Evolutionary conservation across 2,329 filamentous ascomycete genomes (phyloP).

Genomic region (Parascedosporium putredinis): DNA sequence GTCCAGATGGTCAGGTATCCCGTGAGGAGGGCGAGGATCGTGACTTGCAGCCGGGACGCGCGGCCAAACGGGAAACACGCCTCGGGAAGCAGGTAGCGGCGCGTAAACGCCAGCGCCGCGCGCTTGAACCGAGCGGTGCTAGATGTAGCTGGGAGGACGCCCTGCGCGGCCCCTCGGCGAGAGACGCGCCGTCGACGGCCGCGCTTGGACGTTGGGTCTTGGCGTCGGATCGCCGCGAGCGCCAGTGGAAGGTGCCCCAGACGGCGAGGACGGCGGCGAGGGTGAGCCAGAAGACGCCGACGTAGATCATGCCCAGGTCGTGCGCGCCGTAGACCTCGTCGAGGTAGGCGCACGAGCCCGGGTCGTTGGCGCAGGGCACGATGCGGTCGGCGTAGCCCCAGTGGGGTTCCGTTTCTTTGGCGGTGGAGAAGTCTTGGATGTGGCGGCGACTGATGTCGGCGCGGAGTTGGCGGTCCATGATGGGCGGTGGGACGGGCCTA

Average conservation of each 20-base stretch:
- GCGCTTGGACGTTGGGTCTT: background rate
- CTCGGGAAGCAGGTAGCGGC: constrained; percentile 52
- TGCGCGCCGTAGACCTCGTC: constrained; percentile 40
- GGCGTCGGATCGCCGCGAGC: background rate
- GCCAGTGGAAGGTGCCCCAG: constrained; percentile 24
- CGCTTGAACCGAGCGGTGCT: constrained; percentile 20
- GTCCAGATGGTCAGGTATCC: constrained; percentile 58
- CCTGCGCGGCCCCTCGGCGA: constrained; percentile 15
- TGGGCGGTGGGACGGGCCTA: background rate
- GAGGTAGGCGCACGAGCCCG: constrained; percentile 38
- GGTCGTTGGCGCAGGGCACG: constrained; percentile 34
- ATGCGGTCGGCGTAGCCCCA: constrained; percentile 38
- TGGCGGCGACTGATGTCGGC: constrained; percentile 16
- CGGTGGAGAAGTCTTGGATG: constrained; percentile 31
- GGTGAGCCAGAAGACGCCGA: constrained; percentile 38
- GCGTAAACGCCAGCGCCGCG: constrained; percentile 28
- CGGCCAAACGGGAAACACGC: constrained; percentile 49
- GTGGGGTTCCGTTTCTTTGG: constrained; percentile 26
- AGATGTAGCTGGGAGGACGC: constrained; percentile 10
- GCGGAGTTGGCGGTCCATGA: background rate
- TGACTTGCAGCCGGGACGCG: constrained; percentile 57
- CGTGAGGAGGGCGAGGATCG: constrained; percentile 45
- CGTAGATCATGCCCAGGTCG: constrained; percentile 40
- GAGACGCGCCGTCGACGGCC: too few species aligned
- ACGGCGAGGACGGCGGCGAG: constrained; percentile 31